Evolutionary conservation across 1,284 basidiomycete genomes (phyloP).

Genomic region (Serendipita sp.): DNA sequence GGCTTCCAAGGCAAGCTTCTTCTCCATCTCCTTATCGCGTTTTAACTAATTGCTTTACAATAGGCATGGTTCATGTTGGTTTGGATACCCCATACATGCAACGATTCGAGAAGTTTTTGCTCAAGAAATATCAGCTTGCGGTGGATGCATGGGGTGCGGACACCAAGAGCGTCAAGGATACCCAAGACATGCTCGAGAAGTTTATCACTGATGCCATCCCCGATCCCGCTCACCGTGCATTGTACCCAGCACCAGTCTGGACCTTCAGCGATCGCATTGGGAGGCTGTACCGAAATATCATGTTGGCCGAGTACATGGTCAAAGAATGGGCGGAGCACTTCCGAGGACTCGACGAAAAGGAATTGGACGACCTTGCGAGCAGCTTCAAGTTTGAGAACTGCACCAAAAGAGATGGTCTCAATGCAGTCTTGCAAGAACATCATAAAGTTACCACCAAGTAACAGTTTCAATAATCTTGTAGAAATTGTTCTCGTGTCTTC

Average conservation of each 20-base stretch:
- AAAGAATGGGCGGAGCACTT: constrained; percentile 54
- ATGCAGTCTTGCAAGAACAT: constrained; percentile 15
- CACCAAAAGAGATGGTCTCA: constrained; percentile 22
- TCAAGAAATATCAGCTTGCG: constrained; percentile 48
- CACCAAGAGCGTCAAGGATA: constrained; percentile 29
- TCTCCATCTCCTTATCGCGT: constrained; percentile 22
- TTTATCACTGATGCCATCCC: constrained; percentile 18
- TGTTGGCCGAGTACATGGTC: constrained; percentile 50
- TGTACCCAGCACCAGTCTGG: constrained; percentile 4
- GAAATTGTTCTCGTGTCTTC: background rate
- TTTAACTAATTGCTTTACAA: constrained; percentile 15
- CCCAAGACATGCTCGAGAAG: constrained; percentile 23
- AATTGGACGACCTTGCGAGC: constrained; percentile 26
- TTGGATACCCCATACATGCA: constrained; percentile 55
- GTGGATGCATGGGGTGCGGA: constrained; percentile 56
- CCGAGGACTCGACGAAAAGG: constrained; percentile 31
- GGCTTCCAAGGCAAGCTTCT: constrained; percentile 41
- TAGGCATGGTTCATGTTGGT: constrained; percentile 56
- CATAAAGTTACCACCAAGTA: constrained; percentile 4
- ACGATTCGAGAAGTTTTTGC: constrained; percentile 46
- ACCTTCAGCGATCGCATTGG: constrained; percentile 26
- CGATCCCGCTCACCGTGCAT: constrained; percentile 1
- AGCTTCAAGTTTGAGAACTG: constrained; percentile 27
- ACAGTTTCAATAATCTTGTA: background rate
- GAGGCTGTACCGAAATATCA: constrained; percentile 43